phyloP scores from a whole-genome alignment of 2,329 filamentous ascomycete species.

The Exophiala lecanii-corni region DNA sequence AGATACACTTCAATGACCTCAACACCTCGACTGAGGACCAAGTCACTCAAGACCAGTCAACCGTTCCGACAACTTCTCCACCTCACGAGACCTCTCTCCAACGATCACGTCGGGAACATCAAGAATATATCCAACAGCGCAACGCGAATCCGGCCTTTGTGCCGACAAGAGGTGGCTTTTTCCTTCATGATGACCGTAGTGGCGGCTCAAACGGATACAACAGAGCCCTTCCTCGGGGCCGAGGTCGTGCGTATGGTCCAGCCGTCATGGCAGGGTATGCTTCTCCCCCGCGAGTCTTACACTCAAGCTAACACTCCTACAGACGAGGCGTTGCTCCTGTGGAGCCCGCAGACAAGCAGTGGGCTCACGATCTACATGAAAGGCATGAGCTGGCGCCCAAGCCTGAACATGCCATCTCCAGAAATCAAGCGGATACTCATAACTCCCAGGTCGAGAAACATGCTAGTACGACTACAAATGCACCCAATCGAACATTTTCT shows the following conservation, averaged over 20 bases:
- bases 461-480: slow-evolving; percentile 31
- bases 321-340: slow-evolving; percentile 25
- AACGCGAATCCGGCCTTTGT: slow-evolving; percentile 91
- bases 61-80: slow-evolving; percentile 30
- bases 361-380: slow-evolving; percentile 95
- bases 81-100: slow-evolving; percentile 59
- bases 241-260: slow-evolving; percentile 56
- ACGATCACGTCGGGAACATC: slow-evolving; percentile 75
- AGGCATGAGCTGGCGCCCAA: slow-evolving; percentile 31
- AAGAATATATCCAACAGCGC: slow-evolving; percentile 82
- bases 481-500: slow-evolving; percentile 72
- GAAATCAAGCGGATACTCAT: slow-evolving; percentile 25
- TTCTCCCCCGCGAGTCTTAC: not conserved
- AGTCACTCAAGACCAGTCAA: not conserved
- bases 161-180: slow-evolving; percentile 89
- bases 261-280: slow-evolving; percentile 14
- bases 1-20: slow-evolving; percentile 50
- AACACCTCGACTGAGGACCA: slow-evolving; percentile 6
- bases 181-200: slow-evolving; percentile 90
- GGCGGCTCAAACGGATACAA: slow-evolving; percentile 37
- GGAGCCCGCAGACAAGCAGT: slow-evolving; percentile 37
- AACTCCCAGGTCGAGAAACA: slow-evolving; percentile 8
- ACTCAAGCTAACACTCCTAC: not conserved
- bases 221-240: slow-evolving; percentile 64
- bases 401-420: slow-evolving; percentile 30